Percentiles rank a stretch among this genome's conserved stretches.
These are phyloP conservation scores for Sinapis alba DNA, from an alignment of 441 rosid genomes.

Conservation along the genomic window DNA sequence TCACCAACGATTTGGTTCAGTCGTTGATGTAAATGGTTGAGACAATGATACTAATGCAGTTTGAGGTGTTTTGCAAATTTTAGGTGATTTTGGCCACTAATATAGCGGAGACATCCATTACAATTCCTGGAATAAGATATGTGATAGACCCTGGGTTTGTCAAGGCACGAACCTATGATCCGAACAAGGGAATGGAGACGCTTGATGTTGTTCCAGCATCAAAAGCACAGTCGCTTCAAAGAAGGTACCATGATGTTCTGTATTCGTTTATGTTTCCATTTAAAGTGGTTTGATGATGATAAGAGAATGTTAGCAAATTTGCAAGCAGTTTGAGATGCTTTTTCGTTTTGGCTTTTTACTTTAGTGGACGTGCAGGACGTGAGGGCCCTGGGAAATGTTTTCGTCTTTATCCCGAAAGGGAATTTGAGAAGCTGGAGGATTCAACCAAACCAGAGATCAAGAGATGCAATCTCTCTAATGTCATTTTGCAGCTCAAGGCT, in stretches of 20 bases:
- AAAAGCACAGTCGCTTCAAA: conserved; percentile 91
- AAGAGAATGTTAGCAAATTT: no score
- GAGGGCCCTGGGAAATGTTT: conserved; percentile 95
- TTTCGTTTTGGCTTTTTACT: conserved; percentile 29
- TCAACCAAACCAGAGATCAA: conserved; percentile 91
- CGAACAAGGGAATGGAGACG: conserved; percentile 85
- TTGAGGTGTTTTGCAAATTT: not conserved
- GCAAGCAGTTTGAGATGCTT: no score
- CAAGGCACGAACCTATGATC: conserved; percentile 86
- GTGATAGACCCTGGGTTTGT: conserved; percentile 94
- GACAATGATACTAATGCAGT: not conserved
- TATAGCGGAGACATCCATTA: conserved; percentile 96
- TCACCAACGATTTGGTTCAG: no score
- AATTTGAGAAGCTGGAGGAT: conserved; percentile 91
- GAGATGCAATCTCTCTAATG: conserved; percentile 87
- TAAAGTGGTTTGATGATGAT: no score
- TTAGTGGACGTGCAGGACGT: conserved; percentile 97
- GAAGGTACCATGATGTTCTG: conserved; percentile 62
- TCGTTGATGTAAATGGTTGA: no score
- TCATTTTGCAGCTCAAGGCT: conserved; percentile 91
- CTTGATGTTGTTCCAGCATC: conserved; percentile 79
- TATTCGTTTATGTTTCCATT: not conserved
- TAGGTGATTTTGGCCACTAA: conserved; percentile 94
- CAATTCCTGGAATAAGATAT: conserved; percentile 91
- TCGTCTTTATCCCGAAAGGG: conserved; percentile 88